phyloP scores from a whole-genome alignment of 441 rosid species.

The Omphalea diandra region DNA sequence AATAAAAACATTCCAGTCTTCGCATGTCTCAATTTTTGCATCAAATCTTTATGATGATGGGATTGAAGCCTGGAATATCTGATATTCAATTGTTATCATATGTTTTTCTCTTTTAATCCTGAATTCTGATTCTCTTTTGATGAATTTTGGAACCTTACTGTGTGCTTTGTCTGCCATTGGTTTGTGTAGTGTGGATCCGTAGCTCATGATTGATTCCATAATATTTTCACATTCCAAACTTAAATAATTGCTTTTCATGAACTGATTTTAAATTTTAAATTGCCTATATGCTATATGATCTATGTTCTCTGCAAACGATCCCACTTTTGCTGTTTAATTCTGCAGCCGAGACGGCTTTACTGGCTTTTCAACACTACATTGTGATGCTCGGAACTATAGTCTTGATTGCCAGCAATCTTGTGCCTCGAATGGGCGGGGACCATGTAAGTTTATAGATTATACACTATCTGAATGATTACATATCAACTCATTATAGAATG shows the following conservation, averaged over 20 bases:
- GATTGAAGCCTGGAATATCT: conserved; percentile 5
- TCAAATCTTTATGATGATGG: no score
- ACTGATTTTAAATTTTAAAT: neutral
- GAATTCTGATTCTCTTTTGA: conserved; percentile 32
- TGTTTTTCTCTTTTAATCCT: no score
- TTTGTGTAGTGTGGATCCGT: neutral
- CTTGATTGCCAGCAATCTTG: conserved; percentile 61
- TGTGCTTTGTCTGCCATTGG: neutral
- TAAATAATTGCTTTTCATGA: neutral
- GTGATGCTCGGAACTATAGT: conserved; percentile 90
- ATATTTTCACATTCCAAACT: neutral
- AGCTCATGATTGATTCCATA: neutral
- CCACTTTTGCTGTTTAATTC: conserved; percentile 19
- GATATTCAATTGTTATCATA: neutral
- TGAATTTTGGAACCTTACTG: conserved; percentile 9
- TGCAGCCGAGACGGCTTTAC: conserved; percentile 61
- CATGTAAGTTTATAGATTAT: conserved; percentile 59
- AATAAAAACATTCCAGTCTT: conserved; percentile 11
- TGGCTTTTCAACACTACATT: conserved; percentile 91
- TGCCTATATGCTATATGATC: no score
- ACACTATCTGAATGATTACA: neutral
- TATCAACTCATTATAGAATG: neutral
- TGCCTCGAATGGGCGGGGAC: conserved; percentile 81
- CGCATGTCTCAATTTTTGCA: conserved; percentile 20
- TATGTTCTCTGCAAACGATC: conserved; percentile 10